A percentile compares a stretch with the other conserved stretches of the same genome.
These are phyloP conservation scores for Ceratocystis huliohia DNA, from an alignment of 2,329 filamentous ascomycete species.

Conservation along the genomic window DNA sequence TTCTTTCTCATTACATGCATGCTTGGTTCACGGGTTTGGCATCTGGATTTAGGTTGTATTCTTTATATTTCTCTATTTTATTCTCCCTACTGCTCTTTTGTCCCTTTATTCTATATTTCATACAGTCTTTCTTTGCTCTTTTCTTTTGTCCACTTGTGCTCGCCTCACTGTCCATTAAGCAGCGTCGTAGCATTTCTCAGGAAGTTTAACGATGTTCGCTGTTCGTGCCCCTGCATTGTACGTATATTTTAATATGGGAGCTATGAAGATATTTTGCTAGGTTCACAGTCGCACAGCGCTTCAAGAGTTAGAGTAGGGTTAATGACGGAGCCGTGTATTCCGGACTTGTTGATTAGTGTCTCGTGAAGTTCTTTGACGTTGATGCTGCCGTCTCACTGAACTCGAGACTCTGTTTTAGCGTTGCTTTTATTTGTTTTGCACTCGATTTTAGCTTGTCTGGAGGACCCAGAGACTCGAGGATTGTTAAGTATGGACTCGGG, in stretches of 20 bases:
- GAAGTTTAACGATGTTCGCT: neutral
- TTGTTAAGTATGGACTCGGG: neutral
- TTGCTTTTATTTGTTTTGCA: neutral
- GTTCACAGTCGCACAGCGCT: neutral
- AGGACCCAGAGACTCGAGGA: neutral
- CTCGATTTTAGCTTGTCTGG: neutral
- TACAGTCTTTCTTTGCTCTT: neutral
- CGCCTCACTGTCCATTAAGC: neutral
- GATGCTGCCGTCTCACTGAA: no score
- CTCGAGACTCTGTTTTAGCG: no score
- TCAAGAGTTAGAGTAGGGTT: neutral
- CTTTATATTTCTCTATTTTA: neutral
- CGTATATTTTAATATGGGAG: neutral
- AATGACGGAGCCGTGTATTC: neutral
- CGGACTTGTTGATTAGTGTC: neutral
- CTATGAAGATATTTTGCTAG: neutral
- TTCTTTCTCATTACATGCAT: slow-evolving; percentile 5
- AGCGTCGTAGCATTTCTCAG: neutral
- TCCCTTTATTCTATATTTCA: neutral
- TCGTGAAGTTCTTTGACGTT: neutral
- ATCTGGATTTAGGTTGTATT: slow-evolving; percentile 1
- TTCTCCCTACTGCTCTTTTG: neutral
- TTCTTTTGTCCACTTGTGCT: neutral
- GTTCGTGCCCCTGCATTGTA: neutral
- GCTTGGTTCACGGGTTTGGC: slow-evolving; percentile 6